These are phyloP conservation scores for Trametes meyenii DNA, from an alignment of 768 basidiomycete genomes.

Conservation along the genomic window DNA sequence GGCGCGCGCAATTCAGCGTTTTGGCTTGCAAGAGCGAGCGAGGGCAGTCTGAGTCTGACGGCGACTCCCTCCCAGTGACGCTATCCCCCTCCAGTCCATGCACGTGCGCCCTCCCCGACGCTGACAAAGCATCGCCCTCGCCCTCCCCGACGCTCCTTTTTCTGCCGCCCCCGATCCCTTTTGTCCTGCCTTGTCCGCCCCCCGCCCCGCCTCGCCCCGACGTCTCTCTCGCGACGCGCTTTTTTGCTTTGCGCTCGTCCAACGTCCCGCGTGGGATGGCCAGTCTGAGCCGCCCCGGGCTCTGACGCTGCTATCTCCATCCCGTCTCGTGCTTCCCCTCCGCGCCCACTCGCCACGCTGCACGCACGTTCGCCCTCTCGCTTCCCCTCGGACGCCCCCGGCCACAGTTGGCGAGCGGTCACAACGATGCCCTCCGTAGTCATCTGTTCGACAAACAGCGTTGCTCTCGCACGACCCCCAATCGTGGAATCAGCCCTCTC, in stretches of 20 bases:
- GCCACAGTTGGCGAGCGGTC: constrained; percentile 2
- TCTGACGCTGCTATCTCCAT: constrained; percentile 5
- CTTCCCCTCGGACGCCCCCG: constrained; percentile 19
- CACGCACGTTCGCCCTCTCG: constrained; percentile 25
- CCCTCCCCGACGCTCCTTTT: constrained; percentile 1
- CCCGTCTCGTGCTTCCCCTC: constrained; percentile 8
- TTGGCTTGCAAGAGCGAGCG: constrained; percentile 10
- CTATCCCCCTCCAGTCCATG: constrained; percentile 18
- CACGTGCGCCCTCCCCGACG: constrained; percentile 37
- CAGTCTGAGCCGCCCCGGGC: background rate
- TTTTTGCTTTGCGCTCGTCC: background rate
- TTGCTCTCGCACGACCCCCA: constrained; percentile 20
- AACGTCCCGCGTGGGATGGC: background rate
- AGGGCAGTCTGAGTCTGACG: too few species aligned
- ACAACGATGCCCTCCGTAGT: constrained; percentile 7
- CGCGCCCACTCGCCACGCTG: constrained; percentile 3
- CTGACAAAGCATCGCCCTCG: constrained; percentile 28
- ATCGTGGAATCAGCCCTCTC: constrained; percentile 11
- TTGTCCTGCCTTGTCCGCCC: background rate
- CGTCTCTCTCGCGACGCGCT: background rate
- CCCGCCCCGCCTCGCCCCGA: background rate
- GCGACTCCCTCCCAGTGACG: too few species aligned
- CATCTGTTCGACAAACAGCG: constrained; percentile 19
- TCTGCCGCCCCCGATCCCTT: background rate
- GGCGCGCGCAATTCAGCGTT: constrained; percentile 9